Evolutionary conservation across 2,329 filamentous ascomycete genomes (phyloP), one percentile per base, ranked within the genome.

Genomic region (Cercospora berteroae): DNA sequence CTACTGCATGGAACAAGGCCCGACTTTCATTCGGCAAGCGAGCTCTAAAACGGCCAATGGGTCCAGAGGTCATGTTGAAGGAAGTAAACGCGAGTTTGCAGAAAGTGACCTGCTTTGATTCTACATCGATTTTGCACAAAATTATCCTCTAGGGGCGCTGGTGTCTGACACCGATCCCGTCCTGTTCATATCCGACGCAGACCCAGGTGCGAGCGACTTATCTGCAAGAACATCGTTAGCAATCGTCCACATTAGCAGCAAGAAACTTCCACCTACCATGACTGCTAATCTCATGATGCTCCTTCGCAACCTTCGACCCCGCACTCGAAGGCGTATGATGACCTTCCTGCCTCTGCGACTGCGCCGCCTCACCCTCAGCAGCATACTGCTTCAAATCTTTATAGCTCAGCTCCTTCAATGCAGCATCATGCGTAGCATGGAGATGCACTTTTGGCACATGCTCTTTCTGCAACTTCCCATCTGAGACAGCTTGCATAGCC

Each of bases 251-350:
- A 10, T 6, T 20, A 36, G 31, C 36, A 42, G 42, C 8, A 12
- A 50, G 2, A 6, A 48, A 3, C 3, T 13, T 7, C 18, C 18
- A 42, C 61, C 0, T 64, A 64, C 61, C 66, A 60, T 69, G 64
- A 31, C 67, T 69, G 10, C 67, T 68, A 55, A 72, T 71, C 44
- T 67, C 64, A 23, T 68, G 63, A 42, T 67, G 69, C 67, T 72
- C 69, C 62, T 69, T 68, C 10, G 63, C 67, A 9, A 70, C 61
- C 5, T 63, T 63, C n/a, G 63, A 58, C 0, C 63, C 52, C 16
- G 56, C 65, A 27, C 52, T 64, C 13, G 33, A 52, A 9, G 69
- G 69, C 59, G 67, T 69, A 42, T 69, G 59, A 44, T 69, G 69
- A 6, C 61, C 57, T 48, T 70, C 69, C 42, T 72, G 70, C 27